A percentile compares a stretch with the other conserved stretches of the same genome.
phyloP scores from a whole-genome alignment of 176 grass and related monocot genomes.

The Raddia guianensis region DNA sequence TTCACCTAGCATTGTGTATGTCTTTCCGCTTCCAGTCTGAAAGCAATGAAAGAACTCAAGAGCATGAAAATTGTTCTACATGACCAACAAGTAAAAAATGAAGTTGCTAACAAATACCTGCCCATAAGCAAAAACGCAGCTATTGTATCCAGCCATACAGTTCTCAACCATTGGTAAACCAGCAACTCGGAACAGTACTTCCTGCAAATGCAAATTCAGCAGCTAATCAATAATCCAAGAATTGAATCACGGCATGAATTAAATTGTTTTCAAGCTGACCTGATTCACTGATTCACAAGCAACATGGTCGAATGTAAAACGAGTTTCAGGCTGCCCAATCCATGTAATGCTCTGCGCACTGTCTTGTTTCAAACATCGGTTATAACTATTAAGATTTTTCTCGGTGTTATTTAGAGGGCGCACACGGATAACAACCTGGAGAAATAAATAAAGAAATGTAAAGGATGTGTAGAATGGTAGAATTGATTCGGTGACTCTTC shows the following conservation, averaged over 20 bases:
- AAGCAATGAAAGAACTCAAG: slow-evolving; percentile 32
- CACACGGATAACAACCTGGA: slow-evolving; percentile 88
- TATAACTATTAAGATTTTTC: slow-evolving; percentile 62
- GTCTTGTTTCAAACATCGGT: slow-evolving; percentile 91
- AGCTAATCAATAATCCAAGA: slow-evolving; percentile 32
- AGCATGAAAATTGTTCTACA: slow-evolving; percentile 7
- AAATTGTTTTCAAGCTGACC: slow-evolving; percentile 49
- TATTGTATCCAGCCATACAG: slow-evolving; percentile 97
- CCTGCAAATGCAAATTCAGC: slow-evolving; percentile 51
- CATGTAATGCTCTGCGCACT: slow-evolving; percentile 80
- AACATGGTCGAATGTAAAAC: slow-evolving; percentile 92
- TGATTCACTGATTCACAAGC: slow-evolving; percentile 93
- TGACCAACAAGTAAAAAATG: slow-evolving; percentile 33
- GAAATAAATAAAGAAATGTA: slow-evolving; percentile 31
- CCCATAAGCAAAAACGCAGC: slow-evolving; percentile 97
- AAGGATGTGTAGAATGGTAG: slow-evolving; percentile 25
- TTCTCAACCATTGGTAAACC: slow-evolving; percentile 99
- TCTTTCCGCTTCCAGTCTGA: slow-evolving; percentile 97
- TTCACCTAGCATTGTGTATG: slow-evolving; percentile 95
- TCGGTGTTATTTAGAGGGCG: slow-evolving; percentile 76
- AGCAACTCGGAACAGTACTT: slow-evolving; percentile 88
- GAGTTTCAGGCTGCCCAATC: slow-evolving; percentile 87
- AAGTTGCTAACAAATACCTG: slow-evolving; percentile 61
- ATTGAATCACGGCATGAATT: slow-evolving; percentile 21
- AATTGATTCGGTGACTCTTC: slow-evolving; percentile 18